phyloP scores from a whole-genome alignment of 1,284 basidiomycete species.

The Trametes polyzona region DNA sequence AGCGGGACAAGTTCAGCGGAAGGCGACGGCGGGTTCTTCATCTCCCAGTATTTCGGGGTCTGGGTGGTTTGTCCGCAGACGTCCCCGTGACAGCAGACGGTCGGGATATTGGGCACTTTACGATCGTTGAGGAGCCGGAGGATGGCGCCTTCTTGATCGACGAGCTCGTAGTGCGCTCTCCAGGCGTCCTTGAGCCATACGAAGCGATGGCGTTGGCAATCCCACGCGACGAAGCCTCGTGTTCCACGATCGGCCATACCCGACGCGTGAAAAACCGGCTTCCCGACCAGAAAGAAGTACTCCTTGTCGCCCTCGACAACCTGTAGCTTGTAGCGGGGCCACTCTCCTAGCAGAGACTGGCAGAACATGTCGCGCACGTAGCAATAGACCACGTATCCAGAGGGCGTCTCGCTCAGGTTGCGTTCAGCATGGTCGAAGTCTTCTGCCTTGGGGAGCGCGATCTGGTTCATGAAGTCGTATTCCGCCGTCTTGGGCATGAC shows the following conservation, averaged over 20 bases:
- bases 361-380: constrained; percentile 12
- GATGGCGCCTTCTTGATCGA: constrained; percentile 13
- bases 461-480: constrained; percentile 6
- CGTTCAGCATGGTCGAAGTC: not conserved
- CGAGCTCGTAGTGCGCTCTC: constrained; percentile 8
- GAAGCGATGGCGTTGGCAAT: not conserved
- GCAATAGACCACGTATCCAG: not conserved
- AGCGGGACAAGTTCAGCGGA: too few species aligned
- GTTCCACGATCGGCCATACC: constrained; percentile 14
- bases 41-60: not conserved
- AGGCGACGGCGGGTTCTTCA: not conserved
- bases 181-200: constrained; percentile 23
- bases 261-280: constrained; percentile 5
- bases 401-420: not conserved
- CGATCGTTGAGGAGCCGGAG: constrained; percentile 5
- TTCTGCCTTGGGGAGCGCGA: not conserved
- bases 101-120: constrained; percentile 6
- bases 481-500: not conserved
- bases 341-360: not conserved
- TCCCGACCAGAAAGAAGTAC: not conserved
- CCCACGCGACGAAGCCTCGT: constrained; percentile 16
- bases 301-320: not conserved
- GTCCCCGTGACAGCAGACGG: constrained; percentile 19
- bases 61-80: not conserved
- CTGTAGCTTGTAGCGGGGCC: constrained; percentile 11